phyloP scores from a whole-genome alignment of 805 yeast genomes.

The Nakazawaea wickerhamii region DNA sequence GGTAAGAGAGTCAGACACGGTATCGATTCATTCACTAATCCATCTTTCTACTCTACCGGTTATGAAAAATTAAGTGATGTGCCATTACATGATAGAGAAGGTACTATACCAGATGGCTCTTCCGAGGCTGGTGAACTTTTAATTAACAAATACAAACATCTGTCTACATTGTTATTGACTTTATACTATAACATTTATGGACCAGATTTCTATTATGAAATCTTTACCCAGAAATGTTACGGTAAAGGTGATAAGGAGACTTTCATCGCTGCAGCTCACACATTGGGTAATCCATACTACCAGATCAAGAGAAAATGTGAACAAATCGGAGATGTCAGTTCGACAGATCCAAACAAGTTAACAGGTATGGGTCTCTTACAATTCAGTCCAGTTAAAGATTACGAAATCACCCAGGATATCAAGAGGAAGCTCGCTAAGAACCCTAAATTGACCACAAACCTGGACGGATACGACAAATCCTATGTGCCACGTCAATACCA shows the following conservation, averaged over 20 bases:
- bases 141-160: slow-evolving; percentile 54
- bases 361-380: slow-evolving; percentile 13
- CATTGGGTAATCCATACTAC: slow-evolving; percentile 40
- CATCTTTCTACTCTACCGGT: slow-evolving; percentile 11
- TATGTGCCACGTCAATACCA: slow-evolving; percentile 11
- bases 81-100: slow-evolving; percentile 55
- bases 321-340: slow-evolving; percentile 37
- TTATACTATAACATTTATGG: slow-evolving; percentile 65
- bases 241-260: slow-evolving; percentile 85
- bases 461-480: slow-evolving; percentile 11
- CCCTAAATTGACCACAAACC: slow-evolving; percentile 11
- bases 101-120: slow-evolving; percentile 61
- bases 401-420: slow-evolving; percentile 5
- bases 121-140: slow-evolving; percentile 69
- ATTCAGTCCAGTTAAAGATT: slow-evolving; percentile 11
- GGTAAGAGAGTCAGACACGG: slow-evolving; percentile 32
- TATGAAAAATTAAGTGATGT: slow-evolving; percentile 21
- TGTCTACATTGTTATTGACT: slow-evolving; percentile 52
- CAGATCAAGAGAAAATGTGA: slow-evolving; percentile 52
- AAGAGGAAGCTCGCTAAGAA: slow-evolving; percentile 6
- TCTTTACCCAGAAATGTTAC: slow-evolving; percentile 66
- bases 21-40: slow-evolving; percentile 20
- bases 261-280: slow-evolving; percentile 62
- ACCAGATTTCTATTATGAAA: slow-evolving; percentile 59
- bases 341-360: slow-evolving; percentile 21